These are phyloP conservation scores for Dendrobium chrysotoxum DNA, from an alignment of 106 monocot genomes.

Conservation along the genomic window DNA sequence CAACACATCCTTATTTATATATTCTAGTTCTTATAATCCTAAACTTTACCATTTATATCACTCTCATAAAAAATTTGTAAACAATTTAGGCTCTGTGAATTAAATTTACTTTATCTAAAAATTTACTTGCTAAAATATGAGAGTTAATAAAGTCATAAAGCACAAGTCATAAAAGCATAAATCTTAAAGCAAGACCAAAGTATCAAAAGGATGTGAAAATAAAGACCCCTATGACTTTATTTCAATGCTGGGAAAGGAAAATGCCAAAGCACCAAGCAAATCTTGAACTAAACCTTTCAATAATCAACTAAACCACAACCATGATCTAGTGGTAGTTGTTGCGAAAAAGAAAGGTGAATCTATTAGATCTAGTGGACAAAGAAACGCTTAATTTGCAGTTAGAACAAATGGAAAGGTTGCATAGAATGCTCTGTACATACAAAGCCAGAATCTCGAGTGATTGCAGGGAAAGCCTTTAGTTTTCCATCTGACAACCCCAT, in stretches of 20 bases:
- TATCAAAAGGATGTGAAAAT: not conserved
- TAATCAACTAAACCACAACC: not conserved
- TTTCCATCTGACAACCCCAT: not conserved
- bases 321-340: not conserved
- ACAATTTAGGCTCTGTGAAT: not conserved
- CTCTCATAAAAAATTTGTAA: no score
- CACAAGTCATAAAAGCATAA: not conserved
- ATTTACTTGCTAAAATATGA: not conserved
- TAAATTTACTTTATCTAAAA: not conserved
- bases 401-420: constrained; percentile 5
- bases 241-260: not conserved
- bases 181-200: not conserved
- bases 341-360: not conserved
- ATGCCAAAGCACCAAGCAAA: not conserved
- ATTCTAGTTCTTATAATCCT: not conserved
- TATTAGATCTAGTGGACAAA: not conserved
- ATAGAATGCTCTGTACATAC: constrained; percentile 16
- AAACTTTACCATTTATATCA: not conserved
- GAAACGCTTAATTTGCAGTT: not conserved
- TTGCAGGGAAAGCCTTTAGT: constrained; percentile 3
- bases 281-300: not conserved
- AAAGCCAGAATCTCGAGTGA: constrained; percentile 17
- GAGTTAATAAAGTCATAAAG: not conserved
- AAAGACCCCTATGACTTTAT: not conserved
- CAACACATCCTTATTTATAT: not conserved